phyloP scores from a whole-genome alignment of 768 basidiomycete genomes.

The Cystobasidium onofrii region DNA sequence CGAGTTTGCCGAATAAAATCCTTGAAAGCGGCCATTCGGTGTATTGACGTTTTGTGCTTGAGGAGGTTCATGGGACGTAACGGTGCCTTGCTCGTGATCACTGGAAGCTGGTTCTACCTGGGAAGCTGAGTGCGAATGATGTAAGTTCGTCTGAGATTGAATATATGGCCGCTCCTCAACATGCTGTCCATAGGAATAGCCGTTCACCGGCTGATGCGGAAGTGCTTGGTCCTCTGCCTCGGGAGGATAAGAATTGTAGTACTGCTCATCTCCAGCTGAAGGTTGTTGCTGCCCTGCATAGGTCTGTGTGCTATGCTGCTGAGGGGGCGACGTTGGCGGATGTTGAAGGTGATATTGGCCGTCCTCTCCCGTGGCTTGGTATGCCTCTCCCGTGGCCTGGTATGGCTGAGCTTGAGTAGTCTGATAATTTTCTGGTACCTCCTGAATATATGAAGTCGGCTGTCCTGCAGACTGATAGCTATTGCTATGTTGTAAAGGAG shows the following conservation, averaged over 20 bases:
- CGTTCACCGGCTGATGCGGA: neutral
- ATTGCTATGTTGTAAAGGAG: neutral
- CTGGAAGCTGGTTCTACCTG: neutral
- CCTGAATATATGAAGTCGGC: too few relatives aligned
- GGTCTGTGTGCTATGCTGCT: neutral
- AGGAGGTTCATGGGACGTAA: neutral
- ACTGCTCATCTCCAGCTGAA: neutral
- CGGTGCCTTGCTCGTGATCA: neutral
- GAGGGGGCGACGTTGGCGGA: neutral
- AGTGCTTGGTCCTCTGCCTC: neutral
- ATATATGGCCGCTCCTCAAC: neutral
- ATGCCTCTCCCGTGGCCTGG: neutral
- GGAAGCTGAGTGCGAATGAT: neutral
- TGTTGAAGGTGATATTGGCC: neutral
- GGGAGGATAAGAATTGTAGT: neutral
- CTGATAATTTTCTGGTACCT: too few relatives aligned
- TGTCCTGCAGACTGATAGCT: neutral
- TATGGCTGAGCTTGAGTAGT: too few relatives aligned
- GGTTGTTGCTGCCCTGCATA: neutral
- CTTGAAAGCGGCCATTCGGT: neutral
- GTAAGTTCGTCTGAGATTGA: neutral
- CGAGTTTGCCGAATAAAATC: slow-evolving; percentile 10
- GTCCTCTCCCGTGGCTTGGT: neutral
- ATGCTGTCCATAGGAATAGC: neutral
- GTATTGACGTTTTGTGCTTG: neutral